Evolutionary conservation across 768 basidiomycete species (phyloP).

Genomic region (Trametes cubensis): DNA sequence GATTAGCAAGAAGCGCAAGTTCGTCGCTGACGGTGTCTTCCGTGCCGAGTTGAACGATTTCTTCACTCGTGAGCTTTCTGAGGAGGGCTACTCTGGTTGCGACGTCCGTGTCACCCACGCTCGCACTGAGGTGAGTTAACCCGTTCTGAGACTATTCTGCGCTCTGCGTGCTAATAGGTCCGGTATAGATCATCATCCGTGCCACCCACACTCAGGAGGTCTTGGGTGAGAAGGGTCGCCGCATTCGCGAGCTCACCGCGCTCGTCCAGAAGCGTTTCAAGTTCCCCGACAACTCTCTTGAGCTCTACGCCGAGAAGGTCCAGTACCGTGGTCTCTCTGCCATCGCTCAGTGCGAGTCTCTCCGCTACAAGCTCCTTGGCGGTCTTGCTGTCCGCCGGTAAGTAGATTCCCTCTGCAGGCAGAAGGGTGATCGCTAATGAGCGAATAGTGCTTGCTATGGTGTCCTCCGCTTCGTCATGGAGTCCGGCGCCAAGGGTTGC

Average conservation of each 20-base stretch:
- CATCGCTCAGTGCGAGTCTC: constrained; percentile 96
- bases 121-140: constrained; percentile 79
- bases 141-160: not conserved
- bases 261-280: constrained; percentile 99
- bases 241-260: constrained; percentile 97
- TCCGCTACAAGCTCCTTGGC: constrained; percentile 98
- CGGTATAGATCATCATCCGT: constrained; percentile 90
- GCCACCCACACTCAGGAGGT: constrained; percentile 99
- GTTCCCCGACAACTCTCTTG: constrained; percentile 98
- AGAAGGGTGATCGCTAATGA: not conserved
- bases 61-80: constrained; percentile 96
- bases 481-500: constrained; percentile 99
- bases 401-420: constrained; percentile 34
- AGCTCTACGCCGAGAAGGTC: constrained; percentile 99
- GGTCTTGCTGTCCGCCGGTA: constrained; percentile 98
- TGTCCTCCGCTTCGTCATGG: constrained; percentile 99
- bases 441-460: constrained; percentile 88
- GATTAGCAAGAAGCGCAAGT: constrained; percentile 99
- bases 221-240: constrained; percentile 98
- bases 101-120: constrained; percentile 99
- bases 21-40: constrained; percentile 98
- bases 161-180: constrained; percentile 6
- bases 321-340: constrained; percentile 97
- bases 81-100: constrained; percentile 99
- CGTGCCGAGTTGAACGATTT: constrained; percentile 99